Evolutionary conservation across 2,329 filamentous ascomycete species (phyloP).

Genomic region (Aspergillus sp.): DNA sequence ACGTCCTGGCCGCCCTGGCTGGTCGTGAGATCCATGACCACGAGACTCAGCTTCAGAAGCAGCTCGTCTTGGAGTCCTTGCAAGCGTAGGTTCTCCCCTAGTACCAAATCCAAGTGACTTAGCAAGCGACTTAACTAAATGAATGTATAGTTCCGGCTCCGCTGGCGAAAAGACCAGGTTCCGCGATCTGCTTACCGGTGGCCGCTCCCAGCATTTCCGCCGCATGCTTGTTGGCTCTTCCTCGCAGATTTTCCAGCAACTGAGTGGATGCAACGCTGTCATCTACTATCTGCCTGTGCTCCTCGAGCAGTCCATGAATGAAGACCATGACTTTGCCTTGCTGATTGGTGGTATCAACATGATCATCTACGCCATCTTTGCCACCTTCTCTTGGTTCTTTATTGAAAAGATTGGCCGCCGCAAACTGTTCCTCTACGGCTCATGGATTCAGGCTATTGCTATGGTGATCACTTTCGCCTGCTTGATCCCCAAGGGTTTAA

Average conservation of each 20-base stretch:
- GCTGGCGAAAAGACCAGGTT: slow-evolving; percentile 39
- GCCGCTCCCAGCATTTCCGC: slow-evolving; percentile 33
- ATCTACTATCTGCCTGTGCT: slow-evolving; percentile 44
- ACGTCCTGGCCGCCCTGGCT: slow-evolving; percentile 45
- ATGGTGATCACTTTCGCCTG: slow-evolving; percentile 36
- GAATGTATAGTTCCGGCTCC: slow-evolving; percentile 46
- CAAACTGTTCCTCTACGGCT: slow-evolving; percentile 35
- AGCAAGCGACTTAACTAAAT: slow-evolving; percentile 8
- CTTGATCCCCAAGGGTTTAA: slow-evolving; percentile 22
- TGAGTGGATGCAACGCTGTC: slow-evolving; percentile 44
- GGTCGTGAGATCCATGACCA: slow-evolving; percentile 44
- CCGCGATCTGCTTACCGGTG: slow-evolving; percentile 34
- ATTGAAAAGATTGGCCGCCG: slow-evolving; percentile 43
- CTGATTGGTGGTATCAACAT: slow-evolving; percentile 48
- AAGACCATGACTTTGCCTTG: slow-evolving; percentile 36
- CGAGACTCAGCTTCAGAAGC: slow-evolving; percentile 52
- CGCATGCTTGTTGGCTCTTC: slow-evolving; percentile 35
- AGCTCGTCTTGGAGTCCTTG: slow-evolving; percentile 63
- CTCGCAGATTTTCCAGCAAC: slow-evolving; percentile 40
- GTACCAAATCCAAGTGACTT: background rate
- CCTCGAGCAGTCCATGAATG: slow-evolving; percentile 39
- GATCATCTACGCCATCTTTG: slow-evolving; percentile 37
- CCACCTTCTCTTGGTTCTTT: slow-evolving; percentile 41
- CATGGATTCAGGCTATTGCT: slow-evolving; percentile 30
- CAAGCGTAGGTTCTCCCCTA: slow-evolving; percentile 41